phyloP scores from a whole-genome alignment of 2,329 filamentous ascomycete genomes.

The Xenoacremonium recifei region DNA sequence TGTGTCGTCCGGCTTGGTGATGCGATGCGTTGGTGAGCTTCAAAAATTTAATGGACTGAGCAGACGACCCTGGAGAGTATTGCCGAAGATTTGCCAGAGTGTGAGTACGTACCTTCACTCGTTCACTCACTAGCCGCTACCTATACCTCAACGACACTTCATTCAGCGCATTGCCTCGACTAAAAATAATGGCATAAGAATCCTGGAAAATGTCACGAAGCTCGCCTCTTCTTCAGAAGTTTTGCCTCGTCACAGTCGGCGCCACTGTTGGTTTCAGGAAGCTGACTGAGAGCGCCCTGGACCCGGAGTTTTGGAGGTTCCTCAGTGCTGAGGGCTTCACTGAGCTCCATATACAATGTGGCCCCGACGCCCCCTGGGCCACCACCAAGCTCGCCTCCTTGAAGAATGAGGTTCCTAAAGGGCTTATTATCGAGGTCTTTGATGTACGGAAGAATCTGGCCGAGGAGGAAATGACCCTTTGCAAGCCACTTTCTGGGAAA shows the following conservation, averaged over 20 bases:
- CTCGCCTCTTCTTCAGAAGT: no score
- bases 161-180: no score
- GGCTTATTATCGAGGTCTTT: slow-evolving; percentile 30
- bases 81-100: slow-evolving; percentile 29
- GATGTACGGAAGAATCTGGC: slow-evolving; percentile 32
- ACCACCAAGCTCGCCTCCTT: slow-evolving; percentile 16
- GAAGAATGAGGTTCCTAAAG: slow-evolving; percentile 22
- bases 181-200: no score
- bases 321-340: slow-evolving; percentile 64
- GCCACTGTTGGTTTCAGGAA: slow-evolving; percentile 81
- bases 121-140: no score
- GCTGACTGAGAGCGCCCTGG: slow-evolving; percentile 66
- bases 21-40: slow-evolving; percentile 20
- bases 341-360: slow-evolving; percentile 77
- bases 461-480: slow-evolving; percentile 52
- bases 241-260: slow-evolving; percentile 86
- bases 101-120: no score
- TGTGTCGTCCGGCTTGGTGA: slow-evolving; percentile 17
- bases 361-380: slow-evolving; percentile 55
- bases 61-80: slow-evolving; percentile 8
- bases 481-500: slow-evolving; percentile 45
- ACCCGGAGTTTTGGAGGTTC: slow-evolving; percentile 58
- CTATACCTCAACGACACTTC: no score
- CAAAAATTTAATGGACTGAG: slow-evolving; percentile 34
- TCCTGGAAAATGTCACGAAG: no score